phyloP scores from a whole-genome alignment of 768 basidiomycete genomes.

The Polyporus arcularius region DNA sequence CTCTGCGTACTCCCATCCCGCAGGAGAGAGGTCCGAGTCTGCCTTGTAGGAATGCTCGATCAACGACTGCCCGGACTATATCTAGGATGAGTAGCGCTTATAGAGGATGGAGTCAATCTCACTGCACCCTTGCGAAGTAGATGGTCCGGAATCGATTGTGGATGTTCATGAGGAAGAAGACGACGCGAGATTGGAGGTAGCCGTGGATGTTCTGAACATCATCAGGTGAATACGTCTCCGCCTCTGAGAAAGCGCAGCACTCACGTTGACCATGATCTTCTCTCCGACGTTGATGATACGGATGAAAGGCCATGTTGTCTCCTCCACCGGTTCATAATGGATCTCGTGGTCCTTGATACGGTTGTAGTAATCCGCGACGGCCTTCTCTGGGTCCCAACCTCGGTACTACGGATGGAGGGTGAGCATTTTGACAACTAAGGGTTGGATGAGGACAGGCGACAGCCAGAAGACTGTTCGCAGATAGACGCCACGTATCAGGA shows the following conservation, averaged over 20 bases:
- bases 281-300: slow-evolving; percentile 96
- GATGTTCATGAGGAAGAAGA: slow-evolving; percentile 99
- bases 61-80: slow-evolving; percentile 93
- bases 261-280: slow-evolving; percentile 91
- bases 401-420: slow-evolving; percentile 63
- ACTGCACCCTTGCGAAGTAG: slow-evolving; percentile 89
- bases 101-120: not conserved
- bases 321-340: slow-evolving; percentile 89
- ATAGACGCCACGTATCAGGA: too few relatives aligned
- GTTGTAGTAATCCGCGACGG: slow-evolving; percentile 89
- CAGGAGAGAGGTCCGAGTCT: slow-evolving; percentile 93
- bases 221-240: not conserved
- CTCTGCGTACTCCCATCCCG: slow-evolving; percentile 95
- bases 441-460: not conserved
- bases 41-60: slow-evolving; percentile 99
- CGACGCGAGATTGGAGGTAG: slow-evolving; percentile 89
- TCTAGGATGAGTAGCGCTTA: not conserved
- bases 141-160: slow-evolving; percentile 92
- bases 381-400: slow-evolving; percentile 89
- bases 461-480: too few relatives aligned
- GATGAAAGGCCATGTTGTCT: slow-evolving; percentile 90
- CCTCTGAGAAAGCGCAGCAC: slow-evolving; percentile 23
- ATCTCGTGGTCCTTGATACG: slow-evolving; percentile 86
- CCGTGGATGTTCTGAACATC: slow-evolving; percentile 72
- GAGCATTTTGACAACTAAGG: not conserved